A percentile compares a stretch with the other conserved stretches of the same genome.
Evolutionary conservation across 2,329 filamentous ascomycete species (phyloP).

Genomic region (Leptographium lundbergii): DNA sequence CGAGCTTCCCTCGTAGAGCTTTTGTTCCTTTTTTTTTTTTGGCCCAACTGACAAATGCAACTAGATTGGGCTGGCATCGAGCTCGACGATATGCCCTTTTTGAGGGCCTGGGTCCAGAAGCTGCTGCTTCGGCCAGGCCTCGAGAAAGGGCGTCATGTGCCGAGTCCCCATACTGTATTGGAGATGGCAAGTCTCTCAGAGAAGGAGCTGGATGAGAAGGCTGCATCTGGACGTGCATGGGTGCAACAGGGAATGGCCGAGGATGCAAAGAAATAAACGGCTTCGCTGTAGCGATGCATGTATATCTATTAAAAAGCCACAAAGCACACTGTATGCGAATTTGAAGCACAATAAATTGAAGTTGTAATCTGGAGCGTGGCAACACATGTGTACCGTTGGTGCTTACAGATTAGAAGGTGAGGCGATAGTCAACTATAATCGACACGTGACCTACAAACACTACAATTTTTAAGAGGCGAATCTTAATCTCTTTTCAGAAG

Average conservation of each 20-base stretch:
- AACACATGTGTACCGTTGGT: no score
- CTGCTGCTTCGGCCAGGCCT: conserved; percentile 58
- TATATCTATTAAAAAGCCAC: no score
- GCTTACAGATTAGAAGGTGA: no score
- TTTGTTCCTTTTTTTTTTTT: conserved; percentile 32
- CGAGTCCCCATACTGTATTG: conserved; percentile 46
- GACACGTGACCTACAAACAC: no score
- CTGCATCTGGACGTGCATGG: conserved; percentile 39
- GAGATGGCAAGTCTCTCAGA: conserved; percentile 21
- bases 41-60: conserved; percentile 34
- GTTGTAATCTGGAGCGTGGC: no score
- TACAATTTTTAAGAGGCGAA: background rate
- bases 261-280: conserved; percentile 34
- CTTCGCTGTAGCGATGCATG: no score
- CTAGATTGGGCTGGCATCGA: conserved; percentile 51
- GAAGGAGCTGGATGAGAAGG: conserved; percentile 39
- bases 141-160: conserved; percentile 60
- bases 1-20: no score
- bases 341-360: no score
- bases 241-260: conserved; percentile 52
- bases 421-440: no score
- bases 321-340: no score
- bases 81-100: conserved; percentile 59
- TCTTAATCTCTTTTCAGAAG: background rate
- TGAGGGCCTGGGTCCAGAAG: conserved; percentile 66